Conservation (phyloP, 257 asterid species). For the Anisodus tanguticus region DNA sequence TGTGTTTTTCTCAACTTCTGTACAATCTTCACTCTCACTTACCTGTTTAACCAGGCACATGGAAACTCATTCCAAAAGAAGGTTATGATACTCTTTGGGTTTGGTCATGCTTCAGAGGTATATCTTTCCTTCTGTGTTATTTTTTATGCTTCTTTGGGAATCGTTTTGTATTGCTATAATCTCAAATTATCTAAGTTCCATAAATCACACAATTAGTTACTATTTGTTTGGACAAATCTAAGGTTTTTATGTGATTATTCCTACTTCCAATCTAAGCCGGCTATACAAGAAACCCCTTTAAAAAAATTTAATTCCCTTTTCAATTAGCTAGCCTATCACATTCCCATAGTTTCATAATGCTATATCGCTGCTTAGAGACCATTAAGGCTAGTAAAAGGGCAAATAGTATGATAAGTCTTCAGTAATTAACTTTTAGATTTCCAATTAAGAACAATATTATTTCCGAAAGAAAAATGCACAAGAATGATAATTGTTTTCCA, state of each 20-base stretch:
- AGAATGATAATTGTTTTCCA: not conserved
- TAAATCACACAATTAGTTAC: not conserved
- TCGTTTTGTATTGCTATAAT: not conserved
- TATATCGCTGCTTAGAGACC: not conserved
- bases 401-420: no score
- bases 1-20: not conserved
- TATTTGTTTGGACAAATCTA: not conserved
- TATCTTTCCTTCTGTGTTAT: not conserved
- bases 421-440: no score
- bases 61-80: slow-evolving; percentile 98
- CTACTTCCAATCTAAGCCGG: not conserved
- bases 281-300: not conserved
- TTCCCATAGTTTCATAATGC: not conserved
- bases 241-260: not conserved
- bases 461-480: not conserved
- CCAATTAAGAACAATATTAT: no score
- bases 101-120: slow-evolving; percentile 74
- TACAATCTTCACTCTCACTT: not conserved
- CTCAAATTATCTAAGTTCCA: not conserved
- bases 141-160: not conserved
- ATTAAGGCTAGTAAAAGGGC: not conserved
- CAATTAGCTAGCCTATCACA: not conserved
- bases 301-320: not conserved
- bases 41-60: slow-evolving; percentile 57
- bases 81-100: slow-evolving; percentile 80